Percentiles rank a stretch among this genome's conserved stretches.
These are phyloP conservation scores for Anastatica hierochuntica DNA, from an alignment of 345 rosid genomes.

Conservation along the genomic window DNA sequence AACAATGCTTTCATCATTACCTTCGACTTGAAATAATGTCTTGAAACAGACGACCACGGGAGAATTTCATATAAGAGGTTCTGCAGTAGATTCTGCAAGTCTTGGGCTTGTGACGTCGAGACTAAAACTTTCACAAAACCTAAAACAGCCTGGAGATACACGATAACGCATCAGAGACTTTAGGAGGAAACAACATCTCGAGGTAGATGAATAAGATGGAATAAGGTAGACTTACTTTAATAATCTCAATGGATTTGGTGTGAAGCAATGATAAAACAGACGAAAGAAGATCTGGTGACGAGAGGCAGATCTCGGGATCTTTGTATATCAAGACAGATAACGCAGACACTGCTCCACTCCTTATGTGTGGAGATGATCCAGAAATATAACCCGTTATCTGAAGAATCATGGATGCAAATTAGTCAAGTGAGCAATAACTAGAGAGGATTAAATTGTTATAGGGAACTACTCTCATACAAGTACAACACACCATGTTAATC, in stretches of 20 bases:
- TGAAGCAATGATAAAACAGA: conserved; percentile 76
- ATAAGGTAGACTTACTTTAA: conserved; percentile 41
- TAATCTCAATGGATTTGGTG: conserved; percentile 66
- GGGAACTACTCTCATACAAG: conserved; percentile 7
- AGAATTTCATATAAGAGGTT: conserved; percentile 50
- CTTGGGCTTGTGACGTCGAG: conserved; percentile 55
- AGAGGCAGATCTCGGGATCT: conserved; percentile 49
- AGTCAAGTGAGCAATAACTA: background rate
- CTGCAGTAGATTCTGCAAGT: conserved; percentile 48
- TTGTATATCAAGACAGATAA: conserved; percentile 65
- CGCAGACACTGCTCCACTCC: conserved; percentile 92
- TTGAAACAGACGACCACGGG: conserved; percentile 76
- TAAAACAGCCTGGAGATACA: conserved; percentile 55
- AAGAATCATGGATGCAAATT: conserved; percentile 7
- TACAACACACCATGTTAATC: conserved; percentile 80
- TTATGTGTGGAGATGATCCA: conserved; percentile 84
- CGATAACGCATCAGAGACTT: conserved; percentile 10
- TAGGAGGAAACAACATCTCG: background rate
- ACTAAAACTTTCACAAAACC: conserved; percentile 85
- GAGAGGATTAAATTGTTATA: background rate
- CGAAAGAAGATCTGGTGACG: conserved; percentile 60
- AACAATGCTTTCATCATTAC: conserved; percentile 18
- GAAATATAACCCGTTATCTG: conserved; percentile 90
- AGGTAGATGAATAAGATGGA: background rate
- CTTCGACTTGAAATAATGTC: conserved; percentile 86